phyloP scores from a whole-genome alignment of 495 filamentous ascomycete genomes.

The Hypoxylon trugodes region DNA sequence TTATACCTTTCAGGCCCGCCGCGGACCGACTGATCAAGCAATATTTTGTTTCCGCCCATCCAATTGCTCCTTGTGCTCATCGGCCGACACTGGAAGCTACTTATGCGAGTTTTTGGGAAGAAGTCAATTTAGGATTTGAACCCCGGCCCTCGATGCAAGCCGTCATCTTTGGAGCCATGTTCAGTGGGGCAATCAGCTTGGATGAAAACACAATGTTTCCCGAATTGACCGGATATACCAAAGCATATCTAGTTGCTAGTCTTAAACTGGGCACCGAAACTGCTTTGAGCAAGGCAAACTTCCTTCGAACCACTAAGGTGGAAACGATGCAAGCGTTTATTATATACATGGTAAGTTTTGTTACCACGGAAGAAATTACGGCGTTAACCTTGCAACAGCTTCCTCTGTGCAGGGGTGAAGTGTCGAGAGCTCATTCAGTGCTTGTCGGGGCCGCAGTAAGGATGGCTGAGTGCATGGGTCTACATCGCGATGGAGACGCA shows the following conservation, averaged over 20 bases:
- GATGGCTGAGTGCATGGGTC: conserved; percentile 78
- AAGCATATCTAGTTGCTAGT: conserved; percentile 61
- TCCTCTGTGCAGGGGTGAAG: conserved; percentile 71
- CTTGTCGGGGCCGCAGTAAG: conserved; percentile 73
- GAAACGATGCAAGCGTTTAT: conserved; percentile 79
- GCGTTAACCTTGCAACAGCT: conserved; percentile 56
- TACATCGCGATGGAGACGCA: conserved; percentile 73
- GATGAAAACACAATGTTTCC: conserved; percentile 57
- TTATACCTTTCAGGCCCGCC: conserved; percentile 59
- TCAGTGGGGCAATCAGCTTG: conserved; percentile 73
- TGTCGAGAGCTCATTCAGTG: conserved; percentile 75
- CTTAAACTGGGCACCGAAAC: conserved; percentile 71
- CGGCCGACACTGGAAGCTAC: conserved; percentile 67
- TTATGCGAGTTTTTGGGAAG: conserved; percentile 71
- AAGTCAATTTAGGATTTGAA: conserved; percentile 62
- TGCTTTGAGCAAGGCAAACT: conserved; percentile 70
- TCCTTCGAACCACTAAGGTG: conserved; percentile 72
- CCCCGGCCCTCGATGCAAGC: conserved; percentile 71
- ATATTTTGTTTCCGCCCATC: conserved; percentile 73
- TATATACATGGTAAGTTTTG: conserved; percentile 70
- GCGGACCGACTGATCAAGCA: conserved; percentile 67
- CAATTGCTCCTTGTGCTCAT: conserved; percentile 70
- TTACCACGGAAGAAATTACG: not conserved
- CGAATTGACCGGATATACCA: conserved; percentile 59
- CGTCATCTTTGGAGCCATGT: conserved; percentile 70